These are phyloP conservation scores for Oryza meyeriana DNA, from an alignment of 176 grass and related monocot species.

Conservation along the genomic window DNA sequence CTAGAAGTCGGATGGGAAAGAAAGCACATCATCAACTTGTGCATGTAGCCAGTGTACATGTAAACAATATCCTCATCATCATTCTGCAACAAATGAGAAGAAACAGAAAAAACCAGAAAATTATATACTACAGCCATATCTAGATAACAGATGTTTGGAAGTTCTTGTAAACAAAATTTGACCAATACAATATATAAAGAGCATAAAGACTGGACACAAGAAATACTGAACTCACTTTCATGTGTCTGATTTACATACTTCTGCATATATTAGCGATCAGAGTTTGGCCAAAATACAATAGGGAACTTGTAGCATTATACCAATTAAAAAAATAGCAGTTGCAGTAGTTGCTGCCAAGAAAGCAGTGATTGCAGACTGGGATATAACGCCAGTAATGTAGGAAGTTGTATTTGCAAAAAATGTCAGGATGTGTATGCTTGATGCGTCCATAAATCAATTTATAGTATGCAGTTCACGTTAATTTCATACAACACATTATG, in stretches of 20 bases:
- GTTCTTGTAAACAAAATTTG: conserved; percentile 10
- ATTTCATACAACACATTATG: no score
- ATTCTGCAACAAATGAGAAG: conserved; percentile 66
- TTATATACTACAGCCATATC: neutral
- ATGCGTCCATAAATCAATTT: neutral
- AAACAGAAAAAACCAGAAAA: conserved; percentile 22
- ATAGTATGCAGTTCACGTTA: no score
- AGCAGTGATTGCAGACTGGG: neutral
- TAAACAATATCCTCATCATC: conserved; percentile 90
- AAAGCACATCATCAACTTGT: conserved; percentile 99
- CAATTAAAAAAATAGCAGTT: neutral
- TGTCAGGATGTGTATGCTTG: neutral
- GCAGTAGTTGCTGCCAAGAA: neutral
- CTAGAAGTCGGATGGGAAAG: conserved; percentile 78
- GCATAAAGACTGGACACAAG: neutral
- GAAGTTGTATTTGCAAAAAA: neutral
- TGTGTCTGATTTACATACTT: neutral
- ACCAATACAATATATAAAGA: conserved; percentile 1
- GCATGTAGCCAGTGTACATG: conserved; percentile 89
- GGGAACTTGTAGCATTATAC: neutral
- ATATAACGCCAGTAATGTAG: neutral
- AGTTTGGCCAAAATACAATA: conserved; percentile 3
- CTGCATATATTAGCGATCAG: neutral
- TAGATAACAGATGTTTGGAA: neutral
- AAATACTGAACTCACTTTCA: conserved; percentile 5